Conservation (phyloP, 192 early-diverging fungal species). For the Backusella tarrabulga region DNA sequence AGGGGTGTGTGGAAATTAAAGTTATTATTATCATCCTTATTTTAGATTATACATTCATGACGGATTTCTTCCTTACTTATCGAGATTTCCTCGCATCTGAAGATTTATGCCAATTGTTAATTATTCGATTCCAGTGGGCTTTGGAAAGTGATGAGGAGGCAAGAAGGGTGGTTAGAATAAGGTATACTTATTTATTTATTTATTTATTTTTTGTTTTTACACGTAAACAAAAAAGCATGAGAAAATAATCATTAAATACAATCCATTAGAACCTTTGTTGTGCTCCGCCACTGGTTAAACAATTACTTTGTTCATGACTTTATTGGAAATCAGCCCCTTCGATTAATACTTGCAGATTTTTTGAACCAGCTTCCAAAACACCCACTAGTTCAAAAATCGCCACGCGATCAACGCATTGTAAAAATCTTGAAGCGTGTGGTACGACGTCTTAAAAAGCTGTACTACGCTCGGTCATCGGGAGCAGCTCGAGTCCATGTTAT, state of each 20-base stretch:
- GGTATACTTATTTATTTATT: conserved; percentile 6
- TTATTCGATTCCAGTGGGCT: conserved; percentile 59
- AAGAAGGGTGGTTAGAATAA: conserved; percentile 51
- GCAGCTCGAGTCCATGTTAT: conserved; percentile 33
- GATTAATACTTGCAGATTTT: conserved; percentile 36
- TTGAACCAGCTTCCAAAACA: conserved; percentile 40
- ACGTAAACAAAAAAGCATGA: background rate
- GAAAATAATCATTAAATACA: background rate
- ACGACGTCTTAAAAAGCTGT: conserved; percentile 34
- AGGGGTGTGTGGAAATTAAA: too few species aligned
- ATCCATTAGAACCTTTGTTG: conserved; percentile 49
- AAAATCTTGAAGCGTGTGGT: conserved; percentile 42
- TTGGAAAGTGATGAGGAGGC: conserved; percentile 45
- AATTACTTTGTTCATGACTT: conserved; percentile 63
- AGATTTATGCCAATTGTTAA: conserved; percentile 49
- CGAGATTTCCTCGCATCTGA: conserved; percentile 53
- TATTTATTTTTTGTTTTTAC: background rate
- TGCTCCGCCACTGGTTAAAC: conserved; percentile 56
- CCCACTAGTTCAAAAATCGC: conserved; percentile 38
- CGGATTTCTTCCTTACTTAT: conserved; percentile 64
- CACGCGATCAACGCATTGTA: conserved; percentile 55
- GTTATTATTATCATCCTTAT: background rate
- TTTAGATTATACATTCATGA: conserved; percentile 57
- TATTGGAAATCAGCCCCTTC: conserved; percentile 40
- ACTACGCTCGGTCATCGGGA: conserved; percentile 20